These are phyloP conservation scores for Coniella lustricola DNA, from an alignment of 2,329 filamentous ascomycete genomes.

Conservation along the genomic window DNA sequence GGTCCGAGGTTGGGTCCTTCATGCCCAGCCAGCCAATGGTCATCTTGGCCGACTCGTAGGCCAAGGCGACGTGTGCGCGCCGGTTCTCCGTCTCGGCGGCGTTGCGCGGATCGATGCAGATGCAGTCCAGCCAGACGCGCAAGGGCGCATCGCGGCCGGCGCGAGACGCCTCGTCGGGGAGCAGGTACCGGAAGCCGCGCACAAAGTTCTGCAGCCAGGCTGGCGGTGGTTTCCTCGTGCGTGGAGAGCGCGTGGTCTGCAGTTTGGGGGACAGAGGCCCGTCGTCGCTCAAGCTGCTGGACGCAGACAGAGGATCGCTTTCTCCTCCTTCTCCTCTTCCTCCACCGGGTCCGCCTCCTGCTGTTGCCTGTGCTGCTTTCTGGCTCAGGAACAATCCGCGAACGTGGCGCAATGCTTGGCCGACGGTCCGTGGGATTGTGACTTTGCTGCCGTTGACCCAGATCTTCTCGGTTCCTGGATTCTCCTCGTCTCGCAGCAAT, in stretches of 20 bases:
- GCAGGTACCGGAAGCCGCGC: slow-evolving; percentile 2
- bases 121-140: slow-evolving; percentile 21
- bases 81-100: slow-evolving; percentile 19
- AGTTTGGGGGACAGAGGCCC: neutral
- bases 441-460: slow-evolving; percentile 5
- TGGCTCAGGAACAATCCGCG: slow-evolving; percentile 6
- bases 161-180: slow-evolving; percentile 1
- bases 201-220: slow-evolving; percentile 10
- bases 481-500: slow-evolving; percentile 7
- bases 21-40: slow-evolving; percentile 22
- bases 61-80: slow-evolving; percentile 19
- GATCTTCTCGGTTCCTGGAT: slow-evolving; percentile 3
- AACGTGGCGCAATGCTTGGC: slow-evolving; percentile 5
- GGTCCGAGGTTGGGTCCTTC: slow-evolving; percentile 12
- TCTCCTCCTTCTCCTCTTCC: too few species aligned
- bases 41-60: slow-evolving; percentile 20
- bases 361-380: neutral
- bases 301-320: neutral
- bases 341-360: neutral
- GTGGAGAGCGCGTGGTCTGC: neutral
- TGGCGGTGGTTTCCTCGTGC: neutral
- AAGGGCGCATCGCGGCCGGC: neutral
- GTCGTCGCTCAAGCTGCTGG: neutral
- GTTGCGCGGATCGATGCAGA: slow-evolving; percentile 21
- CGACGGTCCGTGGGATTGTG: slow-evolving; percentile 3